Conservation (phyloP, 2,329 filamentous ascomycete genomes). For the Xylariaceae sp. region DNA sequence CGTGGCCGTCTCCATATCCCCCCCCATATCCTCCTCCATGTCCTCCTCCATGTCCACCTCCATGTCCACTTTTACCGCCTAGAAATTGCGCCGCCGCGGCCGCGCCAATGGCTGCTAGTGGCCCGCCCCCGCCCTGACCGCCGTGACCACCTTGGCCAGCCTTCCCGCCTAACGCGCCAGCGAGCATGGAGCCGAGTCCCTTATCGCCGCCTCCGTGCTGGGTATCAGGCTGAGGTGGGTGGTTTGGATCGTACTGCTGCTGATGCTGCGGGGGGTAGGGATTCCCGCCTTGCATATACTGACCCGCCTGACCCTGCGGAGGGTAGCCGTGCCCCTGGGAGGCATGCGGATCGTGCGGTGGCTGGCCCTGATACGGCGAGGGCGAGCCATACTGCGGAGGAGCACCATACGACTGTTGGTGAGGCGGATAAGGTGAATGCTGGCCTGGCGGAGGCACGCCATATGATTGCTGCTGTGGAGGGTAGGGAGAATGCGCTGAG, state of each 20-base stretch:
- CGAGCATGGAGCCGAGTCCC: constrained; percentile 34
- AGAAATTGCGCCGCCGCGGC: constrained; percentile 34
- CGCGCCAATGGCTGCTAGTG: constrained; percentile 31
- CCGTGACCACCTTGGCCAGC: constrained; percentile 9
- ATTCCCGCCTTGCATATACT: constrained; percentile 27
- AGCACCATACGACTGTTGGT: constrained; percentile 26
- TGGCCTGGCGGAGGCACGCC: constrained; percentile 31
- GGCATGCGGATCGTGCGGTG: constrained; percentile 26
- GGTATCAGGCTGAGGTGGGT: constrained; percentile 12
- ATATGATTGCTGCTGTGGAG: constrained; percentile 28
- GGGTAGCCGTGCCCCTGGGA: constrained; percentile 30
- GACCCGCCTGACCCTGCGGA: constrained; percentile 23
- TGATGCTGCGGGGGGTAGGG: constrained; percentile 31
- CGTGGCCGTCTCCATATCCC: constrained; percentile 7
- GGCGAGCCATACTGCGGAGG: constrained; percentile 21
- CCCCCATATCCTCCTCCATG: constrained; percentile 19
- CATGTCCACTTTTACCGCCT: constrained; percentile 23
- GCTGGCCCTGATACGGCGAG: constrained; percentile 21
- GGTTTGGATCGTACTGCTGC: constrained; percentile 15
- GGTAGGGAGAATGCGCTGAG: constrained; percentile 31
- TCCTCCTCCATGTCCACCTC: constrained; percentile 10
- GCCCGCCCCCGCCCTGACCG: constrained; percentile 12
- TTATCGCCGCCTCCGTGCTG: constrained; percentile 29
- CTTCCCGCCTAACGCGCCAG: constrained; percentile 29
- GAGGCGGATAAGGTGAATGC: constrained; percentile 33